Evolutionary conservation across 331 rosid species (phyloP).

Genomic region (Pyracantha coccinea): DNA sequence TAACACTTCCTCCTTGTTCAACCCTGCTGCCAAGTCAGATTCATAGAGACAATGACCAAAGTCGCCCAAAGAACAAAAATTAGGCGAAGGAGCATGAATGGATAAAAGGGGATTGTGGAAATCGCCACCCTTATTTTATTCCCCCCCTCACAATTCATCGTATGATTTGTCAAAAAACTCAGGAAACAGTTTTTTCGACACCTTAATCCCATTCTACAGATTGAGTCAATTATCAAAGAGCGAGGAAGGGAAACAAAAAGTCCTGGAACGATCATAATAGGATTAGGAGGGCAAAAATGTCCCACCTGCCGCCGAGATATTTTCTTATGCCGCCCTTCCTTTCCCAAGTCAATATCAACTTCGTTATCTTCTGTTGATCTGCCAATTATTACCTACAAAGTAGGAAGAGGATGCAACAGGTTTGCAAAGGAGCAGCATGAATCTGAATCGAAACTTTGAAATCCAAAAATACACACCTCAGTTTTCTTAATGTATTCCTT

Average conservation of each 20-base stretch:
- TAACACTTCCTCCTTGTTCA: neutral
- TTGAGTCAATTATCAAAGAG: neutral
- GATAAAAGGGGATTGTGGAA: neutral
- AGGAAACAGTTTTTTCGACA: neutral
- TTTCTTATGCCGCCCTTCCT: slow-evolving; percentile 58
- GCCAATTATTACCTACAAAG: slow-evolving; percentile 68
- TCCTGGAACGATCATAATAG: neutral
- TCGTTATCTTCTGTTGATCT: slow-evolving; percentile 51
- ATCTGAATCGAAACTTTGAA: neutral
- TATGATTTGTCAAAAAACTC: neutral
- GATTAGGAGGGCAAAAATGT: neutral
- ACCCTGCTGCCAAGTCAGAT: neutral
- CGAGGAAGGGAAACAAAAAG: slow-evolving; percentile 7
- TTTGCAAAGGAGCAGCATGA: slow-evolving; percentile 4
- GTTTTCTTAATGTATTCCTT: slow-evolving; percentile 58
- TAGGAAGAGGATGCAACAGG: slow-evolving; percentile 16
- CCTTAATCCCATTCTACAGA: neutral
- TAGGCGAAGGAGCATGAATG: neutral
- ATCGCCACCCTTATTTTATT: neutral
- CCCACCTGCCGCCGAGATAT: slow-evolving; percentile 83
- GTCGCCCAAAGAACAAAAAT: neutral
- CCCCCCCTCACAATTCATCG: neutral
- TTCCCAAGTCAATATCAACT: slow-evolving; percentile 78
- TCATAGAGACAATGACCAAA: neutral
- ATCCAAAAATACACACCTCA: slow-evolving; percentile 36